Evolutionary conservation across 805 yeast genomes (phyloP), one percentile per base, ranked within the genome.

Genomic region (Teunomyces lycoperdinae): DNA sequence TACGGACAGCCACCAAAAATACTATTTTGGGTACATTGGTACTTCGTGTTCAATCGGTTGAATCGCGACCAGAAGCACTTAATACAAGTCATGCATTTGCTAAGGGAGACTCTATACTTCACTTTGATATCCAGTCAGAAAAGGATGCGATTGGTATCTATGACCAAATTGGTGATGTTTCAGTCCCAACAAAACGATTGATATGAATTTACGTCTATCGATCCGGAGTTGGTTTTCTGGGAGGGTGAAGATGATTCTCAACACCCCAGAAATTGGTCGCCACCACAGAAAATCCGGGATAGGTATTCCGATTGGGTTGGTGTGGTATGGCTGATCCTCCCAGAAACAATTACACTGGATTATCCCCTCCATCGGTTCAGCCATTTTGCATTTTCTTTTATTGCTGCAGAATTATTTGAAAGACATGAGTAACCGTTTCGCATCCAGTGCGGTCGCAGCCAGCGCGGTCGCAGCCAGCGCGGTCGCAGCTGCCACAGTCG

Each of bases 251-350:
- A 66, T 33, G 71, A 68, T 45, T 66, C 68, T 1, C 62, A 64
- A 38, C 60, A 64, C 45, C 74, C 74, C 5, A 47, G 70, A 43
- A 69, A 70, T 50, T 70, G 74, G 74, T 27, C 58, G 6, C 13
- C 48, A 2, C 16, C 46, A 2, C 53, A 50, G 9, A 70, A 69
- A 43, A 48, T 58, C 5, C 47, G n/a, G n/a, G n/a, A 32, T 63
- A n/a, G 61, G 68, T 10, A 58, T 68, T 30, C 73, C 76, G 0
- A 49, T 63, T 9, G 74, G 74, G 8, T 57, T 71, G 42, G 56
- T 69, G n/a, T 62, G 70, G 64, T 70, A 64, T 50, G 76, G 76
- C 13, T 70, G 76, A 74, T 64, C 71, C 9, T 73, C 65, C 9
- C 58, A 70, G 45, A 56, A 56, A 33, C 56, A 66, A 48, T 50